These are phyloP conservation scores for Lachancea thermotolerans DNA, from an alignment of 805 yeast species.

Conservation along the genomic window DNA sequence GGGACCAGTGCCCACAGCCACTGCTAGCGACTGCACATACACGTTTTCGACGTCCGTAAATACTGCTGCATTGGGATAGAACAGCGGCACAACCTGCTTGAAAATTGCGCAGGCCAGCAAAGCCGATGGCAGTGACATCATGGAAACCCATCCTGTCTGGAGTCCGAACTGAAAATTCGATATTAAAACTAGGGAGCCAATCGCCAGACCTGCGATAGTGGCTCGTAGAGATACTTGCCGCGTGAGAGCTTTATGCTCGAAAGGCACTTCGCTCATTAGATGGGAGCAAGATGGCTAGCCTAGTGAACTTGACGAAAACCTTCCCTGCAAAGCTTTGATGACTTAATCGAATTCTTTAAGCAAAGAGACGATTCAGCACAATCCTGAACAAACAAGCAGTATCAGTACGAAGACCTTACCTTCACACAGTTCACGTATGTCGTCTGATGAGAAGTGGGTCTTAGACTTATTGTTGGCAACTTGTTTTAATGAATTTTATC, in stretches of 20 bases:
- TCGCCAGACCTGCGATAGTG: slow-evolving; percentile 64
- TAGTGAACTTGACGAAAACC: background rate
- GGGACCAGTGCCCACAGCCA: slow-evolving; percentile 97
- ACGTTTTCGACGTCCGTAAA: slow-evolving; percentile 92
- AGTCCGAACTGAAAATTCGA: slow-evolving; percentile 95
- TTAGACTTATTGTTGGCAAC: too few relatives aligned
- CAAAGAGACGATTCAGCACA: too few relatives aligned
- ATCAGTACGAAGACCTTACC: too few relatives aligned
- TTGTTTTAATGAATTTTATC: too few relatives aligned
- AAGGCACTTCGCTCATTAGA: slow-evolving; percentile 1
- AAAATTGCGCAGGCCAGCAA: slow-evolving; percentile 79
- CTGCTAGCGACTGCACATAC: slow-evolving; percentile 84
- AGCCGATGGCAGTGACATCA: slow-evolving; percentile 97
- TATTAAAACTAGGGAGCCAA: slow-evolving; percentile 81
- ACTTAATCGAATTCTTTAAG: too few relatives aligned
- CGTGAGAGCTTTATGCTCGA: slow-evolving; percentile 41
- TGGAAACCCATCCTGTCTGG: slow-evolving; percentile 98
- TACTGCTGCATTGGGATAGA: slow-evolving; percentile 34
- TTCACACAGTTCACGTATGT: too few relatives aligned
- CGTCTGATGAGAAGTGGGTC: too few relatives aligned
- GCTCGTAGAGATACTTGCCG: slow-evolving; percentile 71
- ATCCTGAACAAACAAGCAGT: too few relatives aligned
- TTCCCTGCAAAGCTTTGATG: background rate
- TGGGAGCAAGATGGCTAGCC: background rate
- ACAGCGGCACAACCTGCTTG: slow-evolving; percentile 41